phyloP scores from a whole-genome alignment of 2,329 filamentous ascomycete species.

The Botrytis cinerea region DNA sequence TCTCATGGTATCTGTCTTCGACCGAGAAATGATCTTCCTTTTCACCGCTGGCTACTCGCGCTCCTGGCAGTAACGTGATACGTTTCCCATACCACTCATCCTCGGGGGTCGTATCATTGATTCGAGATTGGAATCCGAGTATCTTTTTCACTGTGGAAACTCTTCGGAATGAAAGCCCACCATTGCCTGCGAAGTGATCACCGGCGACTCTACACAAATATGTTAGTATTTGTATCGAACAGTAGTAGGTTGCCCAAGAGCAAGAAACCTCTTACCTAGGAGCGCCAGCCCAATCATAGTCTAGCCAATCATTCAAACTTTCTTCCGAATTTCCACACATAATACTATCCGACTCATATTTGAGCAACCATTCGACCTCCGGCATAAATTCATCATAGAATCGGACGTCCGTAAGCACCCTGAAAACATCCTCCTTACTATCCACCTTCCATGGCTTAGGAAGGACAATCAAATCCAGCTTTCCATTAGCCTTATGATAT shows the following conservation, averaged over 20 bases:
- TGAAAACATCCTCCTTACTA: constrained; percentile 53
- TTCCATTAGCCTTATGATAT: constrained; percentile 53
- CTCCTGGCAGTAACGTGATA: constrained; percentile 50
- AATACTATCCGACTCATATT: constrained; percentile 60
- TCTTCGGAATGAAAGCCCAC: constrained; percentile 55
- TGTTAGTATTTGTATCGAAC: not conserved
- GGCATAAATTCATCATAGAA: constrained; percentile 50
- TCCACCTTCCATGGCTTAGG: constrained; percentile 32
- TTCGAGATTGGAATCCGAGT: constrained; percentile 52
- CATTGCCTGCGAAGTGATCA: constrained; percentile 51
- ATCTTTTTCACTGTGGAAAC: constrained; percentile 53
- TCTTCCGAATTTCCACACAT: constrained; percentile 55
- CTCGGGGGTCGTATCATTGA: constrained; percentile 54
- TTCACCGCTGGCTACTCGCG: constrained; percentile 48
- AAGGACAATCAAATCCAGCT: constrained; percentile 37
- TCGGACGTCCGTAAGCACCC: constrained; percentile 55
- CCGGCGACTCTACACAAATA: not conserved
- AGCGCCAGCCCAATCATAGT: constrained; percentile 44
- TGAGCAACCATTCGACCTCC: constrained; percentile 55
- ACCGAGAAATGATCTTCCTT: constrained; percentile 50
- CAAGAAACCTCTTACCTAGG: constrained; percentile 44
- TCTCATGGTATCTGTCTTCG: constrained; percentile 52
- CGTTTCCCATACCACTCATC: constrained; percentile 58
- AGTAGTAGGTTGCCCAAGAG: constrained; percentile 24
- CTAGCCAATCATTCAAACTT: constrained; percentile 41